Evolutionary conservation across 192 early-diverging fungal genomes (phyloP).

Genomic region (Entophlyctis helioformis): DNA sequence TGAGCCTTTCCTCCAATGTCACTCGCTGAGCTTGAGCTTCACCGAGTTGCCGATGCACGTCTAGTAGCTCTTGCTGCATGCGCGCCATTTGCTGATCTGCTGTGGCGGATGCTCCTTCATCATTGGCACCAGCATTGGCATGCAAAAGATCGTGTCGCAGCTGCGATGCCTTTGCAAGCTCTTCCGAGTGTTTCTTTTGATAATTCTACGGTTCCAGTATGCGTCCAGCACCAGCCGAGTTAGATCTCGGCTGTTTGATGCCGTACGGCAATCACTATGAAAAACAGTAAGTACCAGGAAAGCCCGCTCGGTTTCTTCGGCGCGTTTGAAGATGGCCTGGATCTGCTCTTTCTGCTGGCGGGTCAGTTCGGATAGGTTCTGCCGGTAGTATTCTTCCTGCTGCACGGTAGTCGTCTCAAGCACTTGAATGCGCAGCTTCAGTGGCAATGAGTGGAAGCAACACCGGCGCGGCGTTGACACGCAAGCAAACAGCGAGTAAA

Average conservation of each 20-base stretch:
- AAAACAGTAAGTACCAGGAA: constrained; percentile 28
- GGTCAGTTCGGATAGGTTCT: constrained; percentile 28
- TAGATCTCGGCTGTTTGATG: too few relatives aligned
- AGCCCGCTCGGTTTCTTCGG: constrained; percentile 31
- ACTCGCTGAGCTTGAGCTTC: constrained; percentile 11
- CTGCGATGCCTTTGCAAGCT: constrained; percentile 12
- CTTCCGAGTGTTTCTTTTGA: constrained; percentile 18
- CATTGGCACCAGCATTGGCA: not conserved
- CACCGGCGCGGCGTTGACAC: too few relatives aligned
- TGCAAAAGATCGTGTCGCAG: constrained; percentile 10
- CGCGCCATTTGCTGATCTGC: not conserved
- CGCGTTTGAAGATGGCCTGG: constrained; percentile 25
- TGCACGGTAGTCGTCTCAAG: constrained; percentile 24
- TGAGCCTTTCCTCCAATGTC: constrained; percentile 22
- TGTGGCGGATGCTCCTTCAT: not conserved
- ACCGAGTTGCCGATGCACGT: constrained; percentile 6
- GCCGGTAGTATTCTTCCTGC: constrained; percentile 30
- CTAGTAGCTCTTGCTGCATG: constrained; percentile 10
- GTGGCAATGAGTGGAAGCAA: too few relatives aligned
- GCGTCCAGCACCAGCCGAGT: too few relatives aligned
- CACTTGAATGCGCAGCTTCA: constrained; percentile 21
- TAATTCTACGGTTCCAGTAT: constrained; percentile 15
- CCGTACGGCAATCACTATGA: too few relatives aligned
- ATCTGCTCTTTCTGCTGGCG: constrained; percentile 34
- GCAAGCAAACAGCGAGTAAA: too few relatives aligned